These are phyloP conservation scores for Saccharum hybrid DNA, from an alignment of 202 grass and related monocot species.

Conservation along the genomic window DNA sequence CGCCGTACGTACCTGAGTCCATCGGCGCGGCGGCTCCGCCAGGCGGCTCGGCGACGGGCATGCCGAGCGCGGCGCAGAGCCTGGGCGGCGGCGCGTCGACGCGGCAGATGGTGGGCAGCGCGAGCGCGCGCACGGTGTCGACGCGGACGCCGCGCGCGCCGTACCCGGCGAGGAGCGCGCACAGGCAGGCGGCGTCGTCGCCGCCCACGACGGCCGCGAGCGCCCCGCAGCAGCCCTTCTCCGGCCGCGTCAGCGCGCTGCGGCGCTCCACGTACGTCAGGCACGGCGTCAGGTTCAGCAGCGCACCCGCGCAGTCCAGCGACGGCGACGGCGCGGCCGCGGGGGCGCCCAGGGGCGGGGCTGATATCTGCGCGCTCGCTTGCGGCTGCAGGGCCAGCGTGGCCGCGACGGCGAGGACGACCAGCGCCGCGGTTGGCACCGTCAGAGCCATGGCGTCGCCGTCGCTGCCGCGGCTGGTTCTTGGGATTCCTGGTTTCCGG, in stretches of 20 bases:
- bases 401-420: slow-evolving; percentile 10
- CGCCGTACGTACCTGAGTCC: slow-evolving; percentile 40
- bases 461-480: background rate
- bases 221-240: slow-evolving; percentile 75
- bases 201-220: slow-evolving; percentile 53
- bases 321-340: slow-evolving; percentile 13
- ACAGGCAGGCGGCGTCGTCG: slow-evolving; percentile 65
- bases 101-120: slow-evolving; percentile 79
- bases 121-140: slow-evolving; percentile 73
- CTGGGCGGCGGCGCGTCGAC: slow-evolving; percentile 67
- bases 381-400: background rate
- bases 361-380: slow-evolving; percentile 23
- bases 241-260: slow-evolving; percentile 78
- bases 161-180: slow-evolving; percentile 55
- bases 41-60: slow-evolving; percentile 49
- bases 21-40: slow-evolving; percentile 18
- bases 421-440: slow-evolving; percentile 16
- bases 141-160: slow-evolving; percentile 54
- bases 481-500: slow-evolving; percentile 36
- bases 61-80: slow-evolving; percentile 67
- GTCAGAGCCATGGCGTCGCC: slow-evolving; percentile 36
- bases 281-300: slow-evolving; percentile 68
- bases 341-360: slow-evolving; percentile 40
- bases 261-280: slow-evolving; percentile 76
- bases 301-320: slow-evolving; percentile 59